Evolutionary conservation across 805 yeast species (phyloP), one percentile per base, ranked within the genome.

Genomic region (Scheffersomyces spartinae): DNA sequence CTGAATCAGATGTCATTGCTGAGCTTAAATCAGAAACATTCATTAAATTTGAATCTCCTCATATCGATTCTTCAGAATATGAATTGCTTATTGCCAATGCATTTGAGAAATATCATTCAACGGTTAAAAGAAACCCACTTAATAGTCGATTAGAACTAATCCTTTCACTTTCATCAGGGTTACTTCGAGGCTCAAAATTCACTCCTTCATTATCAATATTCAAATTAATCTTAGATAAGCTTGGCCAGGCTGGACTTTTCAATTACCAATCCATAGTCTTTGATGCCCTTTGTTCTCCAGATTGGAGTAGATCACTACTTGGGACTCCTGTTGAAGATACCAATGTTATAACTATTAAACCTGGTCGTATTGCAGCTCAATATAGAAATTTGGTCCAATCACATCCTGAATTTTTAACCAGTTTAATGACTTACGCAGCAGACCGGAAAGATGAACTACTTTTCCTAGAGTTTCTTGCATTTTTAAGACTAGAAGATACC

Each of bases 261-360:
- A 41, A 41, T 23, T 49, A 42, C 21, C 54, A 51, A 31, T 28
- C 55, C 7, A 16, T 53, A 15, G 47, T 53, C 1, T 47, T 45
- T 26, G 41, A 43, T 13, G 27, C 38, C n/a, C n/a, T n/a, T 11
- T 34, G 55, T 6, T 49, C 53, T 2, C 33, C 36, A 4, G 44
- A 42, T 23, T 34, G 39, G 20, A 34, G 38, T 26, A 29, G 31
- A 3, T 35, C 40, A n/a, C 27, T 31, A 8, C 18, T 24, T 5
- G 26, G 29, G 18, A 9, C 17, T 7, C 6, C 12, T 6, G 24
- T 14, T 15, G 15, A 13, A 2, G 15, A 16, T 6, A 3, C 23
- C 20, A 10, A 17, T n/a, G n/a, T n/a, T n/a, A n/a, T n/a, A 3
- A 23, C 18, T 4, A 13, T 29, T 9, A 29, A 23, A 9, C 32